Evolutionary conservation across 2,329 filamentous ascomycete species (phyloP).

Genomic region (Calonectria crousiana): DNA sequence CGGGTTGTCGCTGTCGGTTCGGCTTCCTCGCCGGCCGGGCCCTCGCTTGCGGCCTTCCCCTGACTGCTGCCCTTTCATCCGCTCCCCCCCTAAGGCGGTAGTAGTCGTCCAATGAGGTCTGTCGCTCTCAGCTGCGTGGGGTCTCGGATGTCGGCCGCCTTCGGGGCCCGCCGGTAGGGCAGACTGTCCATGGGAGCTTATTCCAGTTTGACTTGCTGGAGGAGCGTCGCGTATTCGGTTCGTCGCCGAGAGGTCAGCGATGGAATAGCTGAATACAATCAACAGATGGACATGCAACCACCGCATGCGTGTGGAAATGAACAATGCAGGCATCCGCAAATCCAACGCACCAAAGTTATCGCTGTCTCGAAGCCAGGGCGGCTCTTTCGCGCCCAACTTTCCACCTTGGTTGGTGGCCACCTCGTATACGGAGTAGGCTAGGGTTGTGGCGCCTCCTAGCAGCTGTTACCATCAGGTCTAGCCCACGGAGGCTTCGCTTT

Average conservation of each 20-base stretch:
- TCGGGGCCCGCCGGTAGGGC: not conserved
- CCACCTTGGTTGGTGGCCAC: not conserved
- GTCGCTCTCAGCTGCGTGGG: not conserved
- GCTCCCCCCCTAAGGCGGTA: not conserved
- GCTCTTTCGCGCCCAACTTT: not conserved
- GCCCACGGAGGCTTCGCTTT: not conserved
- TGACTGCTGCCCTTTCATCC: not conserved
- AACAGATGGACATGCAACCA: not conserved
- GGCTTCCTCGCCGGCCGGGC: not conserved
- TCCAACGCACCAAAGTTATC: not conserved
- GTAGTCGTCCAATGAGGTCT: not conserved
- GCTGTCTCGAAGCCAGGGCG: not conserved
- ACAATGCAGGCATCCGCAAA: not conserved
- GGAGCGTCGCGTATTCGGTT: too few species aligned
- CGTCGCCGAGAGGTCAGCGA: too few species aligned
- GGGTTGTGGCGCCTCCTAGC: not conserved
- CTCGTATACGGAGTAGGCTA: not conserved
- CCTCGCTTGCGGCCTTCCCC: not conserved
- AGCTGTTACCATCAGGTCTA: not conserved
- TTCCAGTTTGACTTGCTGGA: not conserved
- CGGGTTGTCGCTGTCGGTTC: not conserved
- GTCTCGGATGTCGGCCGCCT: not conserved
- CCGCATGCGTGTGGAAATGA: not conserved
- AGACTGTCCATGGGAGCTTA: not conserved
- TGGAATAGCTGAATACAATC: not conserved